Conservation (phyloP, 768 basidiomycete species). For the Tephrocybe rancida region DNA sequence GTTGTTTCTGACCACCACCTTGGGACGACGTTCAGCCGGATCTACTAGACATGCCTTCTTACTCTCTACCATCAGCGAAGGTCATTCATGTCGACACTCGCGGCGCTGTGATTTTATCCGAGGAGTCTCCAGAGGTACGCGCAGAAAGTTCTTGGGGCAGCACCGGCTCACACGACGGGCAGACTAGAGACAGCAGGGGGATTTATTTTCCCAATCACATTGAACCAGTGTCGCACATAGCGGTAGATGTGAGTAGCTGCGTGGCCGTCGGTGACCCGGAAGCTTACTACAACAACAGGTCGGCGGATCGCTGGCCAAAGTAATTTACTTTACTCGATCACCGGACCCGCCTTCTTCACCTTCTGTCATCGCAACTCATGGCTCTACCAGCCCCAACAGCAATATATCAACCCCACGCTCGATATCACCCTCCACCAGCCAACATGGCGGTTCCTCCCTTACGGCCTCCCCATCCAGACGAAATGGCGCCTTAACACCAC, state of each 20-base stretch:
- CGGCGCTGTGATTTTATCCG: slow-evolving; percentile 90
- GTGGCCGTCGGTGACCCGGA: slow-evolving; percentile 8
- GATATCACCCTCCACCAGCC: slow-evolving; percentile 40
- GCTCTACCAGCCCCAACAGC: slow-evolving; percentile 52
- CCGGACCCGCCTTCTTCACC: slow-evolving; percentile 84
- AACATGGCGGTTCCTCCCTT: slow-evolving; percentile 27
- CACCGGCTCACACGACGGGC: slow-evolving; percentile 15
- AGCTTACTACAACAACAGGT: slow-evolving; percentile 54
- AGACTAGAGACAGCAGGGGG: slow-evolving; percentile 93
- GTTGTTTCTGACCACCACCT: slow-evolving; percentile 10
- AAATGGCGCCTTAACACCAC: slow-evolving; percentile 82
- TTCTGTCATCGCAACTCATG: slow-evolving; percentile 61
- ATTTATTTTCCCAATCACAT: slow-evolving; percentile 98
- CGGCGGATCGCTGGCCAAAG: slow-evolving; percentile 96
- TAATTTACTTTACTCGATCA: slow-evolving; percentile 97
- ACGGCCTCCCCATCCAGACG: slow-evolving; percentile 39
- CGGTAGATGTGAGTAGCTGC: slow-evolving; percentile 80
- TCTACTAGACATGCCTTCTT: slow-evolving; percentile 40
- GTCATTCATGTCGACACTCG: slow-evolving; percentile 95
- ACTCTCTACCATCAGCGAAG: slow-evolving; percentile 77
- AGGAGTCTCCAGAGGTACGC: slow-evolving; percentile 92
- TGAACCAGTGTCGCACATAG: slow-evolving; percentile 96
- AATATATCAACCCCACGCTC: slow-evolving; percentile 48
- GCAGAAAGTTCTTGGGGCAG: slow-evolving; percentile 6
- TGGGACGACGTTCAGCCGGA: slow-evolving; percentile 11